Conservation (phyloP, 2,329 filamentous ascomycete genomes). For the Rhynchosporium agropyri region DNA sequence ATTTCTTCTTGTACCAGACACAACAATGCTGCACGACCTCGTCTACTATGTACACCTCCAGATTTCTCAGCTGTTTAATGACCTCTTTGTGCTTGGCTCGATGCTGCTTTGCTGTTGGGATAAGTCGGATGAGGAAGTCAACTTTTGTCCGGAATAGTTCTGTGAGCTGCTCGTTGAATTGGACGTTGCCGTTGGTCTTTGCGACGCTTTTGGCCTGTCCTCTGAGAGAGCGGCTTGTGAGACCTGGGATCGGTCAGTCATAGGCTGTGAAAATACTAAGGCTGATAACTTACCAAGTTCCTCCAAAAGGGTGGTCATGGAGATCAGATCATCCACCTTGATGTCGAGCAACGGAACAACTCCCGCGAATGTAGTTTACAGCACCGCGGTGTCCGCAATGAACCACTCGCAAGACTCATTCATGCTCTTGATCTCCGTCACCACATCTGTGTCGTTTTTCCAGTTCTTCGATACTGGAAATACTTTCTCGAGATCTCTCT, state of each 20-base stretch:
- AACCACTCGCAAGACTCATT: constrained; percentile 11
- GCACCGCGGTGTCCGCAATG: constrained; percentile 17
- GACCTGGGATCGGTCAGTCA: background rate
- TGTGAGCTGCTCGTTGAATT: constrained; percentile 17
- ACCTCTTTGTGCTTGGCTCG: constrained; percentile 10
- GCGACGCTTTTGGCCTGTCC: constrained; percentile 13
- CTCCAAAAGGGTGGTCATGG: constrained; percentile 14
- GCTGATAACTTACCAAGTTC: constrained; percentile 2
- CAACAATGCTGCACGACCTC: constrained; percentile 24
- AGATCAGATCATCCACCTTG: constrained; percentile 17
- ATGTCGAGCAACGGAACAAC: constrained; percentile 21
- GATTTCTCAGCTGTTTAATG: constrained; percentile 13
- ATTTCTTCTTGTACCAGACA: constrained; percentile 14
- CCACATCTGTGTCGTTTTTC: constrained; percentile 13
- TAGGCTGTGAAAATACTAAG: background rate
- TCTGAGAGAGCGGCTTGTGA: constrained; percentile 15
- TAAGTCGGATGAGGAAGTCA: constrained; percentile 21
- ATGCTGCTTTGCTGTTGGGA: constrained; percentile 13
- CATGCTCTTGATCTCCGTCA: constrained; percentile 6
- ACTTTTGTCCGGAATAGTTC: constrained; percentile 16
- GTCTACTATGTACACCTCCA: constrained; percentile 21
- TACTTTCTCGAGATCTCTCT: background rate
- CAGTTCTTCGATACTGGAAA: constrained; percentile 22
- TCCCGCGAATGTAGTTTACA: constrained; percentile 22
- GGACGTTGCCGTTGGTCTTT: constrained; percentile 12